Evolutionary conservation across 129 eudicot genomes (phyloP).

Genomic region (Sambucus nigra): DNA sequence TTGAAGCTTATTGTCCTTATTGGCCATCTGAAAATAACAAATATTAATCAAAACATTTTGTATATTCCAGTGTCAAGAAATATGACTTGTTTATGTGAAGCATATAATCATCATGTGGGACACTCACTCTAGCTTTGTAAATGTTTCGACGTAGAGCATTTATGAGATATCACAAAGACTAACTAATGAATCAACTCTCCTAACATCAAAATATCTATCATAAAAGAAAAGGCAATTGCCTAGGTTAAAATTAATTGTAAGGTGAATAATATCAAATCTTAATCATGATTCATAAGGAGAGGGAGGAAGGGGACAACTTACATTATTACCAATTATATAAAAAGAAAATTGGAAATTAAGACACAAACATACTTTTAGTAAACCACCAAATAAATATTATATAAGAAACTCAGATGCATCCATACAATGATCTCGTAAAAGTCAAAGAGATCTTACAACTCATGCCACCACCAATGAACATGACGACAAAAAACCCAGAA

Average conservation of each 20-base stretch:
- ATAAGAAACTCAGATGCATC: no score
- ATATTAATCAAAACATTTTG: background rate
- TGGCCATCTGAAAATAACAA: slow-evolving; percentile 75
- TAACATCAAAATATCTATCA: slow-evolving; percentile 93
- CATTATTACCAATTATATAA: no score
- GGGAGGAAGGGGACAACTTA: no score
- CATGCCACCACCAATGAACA: no score
- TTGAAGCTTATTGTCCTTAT: slow-evolving; percentile 95
- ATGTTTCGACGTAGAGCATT: slow-evolving; percentile 89
- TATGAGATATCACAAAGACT: slow-evolving; percentile 96
- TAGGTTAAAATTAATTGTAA: background rate
- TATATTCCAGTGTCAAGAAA: background rate
- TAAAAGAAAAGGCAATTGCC: background rate
- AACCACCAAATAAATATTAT: no score
- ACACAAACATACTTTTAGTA: no score
- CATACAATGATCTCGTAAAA: no score
- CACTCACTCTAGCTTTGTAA: slow-evolving; percentile 92
- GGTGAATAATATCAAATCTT: no score
- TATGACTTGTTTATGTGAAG: background rate
- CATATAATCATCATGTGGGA: background rate
- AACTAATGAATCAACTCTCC: slow-evolving; percentile 98
- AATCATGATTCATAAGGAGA: no score
- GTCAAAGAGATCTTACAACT: no score
- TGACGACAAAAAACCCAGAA: no score
- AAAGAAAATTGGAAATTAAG: no score